Conservation (phyloP, 768 basidiomycete species). For the Rhodotorula graminis region DNA sequence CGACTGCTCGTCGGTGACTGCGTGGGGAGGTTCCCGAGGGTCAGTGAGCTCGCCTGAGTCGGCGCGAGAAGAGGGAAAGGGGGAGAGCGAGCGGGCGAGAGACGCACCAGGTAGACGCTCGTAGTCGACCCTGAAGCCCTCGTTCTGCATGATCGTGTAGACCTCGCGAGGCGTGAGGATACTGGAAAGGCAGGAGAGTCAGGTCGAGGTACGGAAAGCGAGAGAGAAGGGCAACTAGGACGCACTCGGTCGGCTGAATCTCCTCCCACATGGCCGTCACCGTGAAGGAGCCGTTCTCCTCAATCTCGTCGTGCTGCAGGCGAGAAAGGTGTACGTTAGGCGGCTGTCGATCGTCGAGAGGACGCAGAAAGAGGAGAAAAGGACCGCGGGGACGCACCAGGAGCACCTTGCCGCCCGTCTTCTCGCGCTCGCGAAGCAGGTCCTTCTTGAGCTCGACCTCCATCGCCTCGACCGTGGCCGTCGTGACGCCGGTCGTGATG, state of each 20-base stretch:
- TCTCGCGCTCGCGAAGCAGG: constrained; percentile 67
- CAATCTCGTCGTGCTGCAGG: constrained; percentile 76
- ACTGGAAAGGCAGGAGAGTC: constrained; percentile 48
- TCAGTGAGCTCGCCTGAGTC: too few relatives aligned
- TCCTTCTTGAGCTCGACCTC: constrained; percentile 59
- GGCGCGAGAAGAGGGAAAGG: constrained; percentile 47
- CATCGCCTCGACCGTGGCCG: constrained; percentile 83
- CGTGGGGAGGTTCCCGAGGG: too few relatives aligned
- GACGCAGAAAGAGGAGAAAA: background rate
- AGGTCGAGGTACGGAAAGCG: background rate
- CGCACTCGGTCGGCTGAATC: constrained; percentile 50
- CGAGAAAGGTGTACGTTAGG: too few relatives aligned
- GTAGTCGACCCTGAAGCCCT: constrained; percentile 66
- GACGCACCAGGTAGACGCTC: constrained; percentile 27
- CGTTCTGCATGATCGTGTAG: constrained; percentile 46
- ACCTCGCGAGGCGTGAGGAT: constrained; percentile 68
- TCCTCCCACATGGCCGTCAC: constrained; percentile 95
- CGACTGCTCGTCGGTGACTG: constrained; percentile 95
- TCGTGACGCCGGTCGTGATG: constrained; percentile 94
- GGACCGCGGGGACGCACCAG: constrained; percentile 60
- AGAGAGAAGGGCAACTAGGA: too few relatives aligned
- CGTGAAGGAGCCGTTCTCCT: constrained; percentile 78
- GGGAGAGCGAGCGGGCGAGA: constrained; percentile 58
- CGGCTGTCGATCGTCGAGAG: too few relatives aligned
- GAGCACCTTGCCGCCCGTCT: constrained; percentile 66